Base-by-base conservation (phyloP, 2,329 filamentous ascomycete genomes). In the Corynespora cassiicola region DNA sequence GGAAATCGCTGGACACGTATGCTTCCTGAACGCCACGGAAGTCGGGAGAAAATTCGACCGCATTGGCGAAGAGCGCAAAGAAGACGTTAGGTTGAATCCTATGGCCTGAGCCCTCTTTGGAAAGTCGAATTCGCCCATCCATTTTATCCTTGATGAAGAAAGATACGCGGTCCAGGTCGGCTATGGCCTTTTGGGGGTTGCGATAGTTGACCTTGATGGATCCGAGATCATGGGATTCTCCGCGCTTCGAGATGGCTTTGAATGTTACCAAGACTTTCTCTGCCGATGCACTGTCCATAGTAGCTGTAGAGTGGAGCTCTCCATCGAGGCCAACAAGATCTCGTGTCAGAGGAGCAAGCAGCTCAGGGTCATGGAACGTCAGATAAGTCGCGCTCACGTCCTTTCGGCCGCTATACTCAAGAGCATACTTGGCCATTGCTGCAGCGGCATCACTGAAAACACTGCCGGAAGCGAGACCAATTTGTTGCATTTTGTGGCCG, bases 21-120 rank as follows among this genome's bases (percentile, higher is more conserved):
- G 39, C 37, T n/a, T 50, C 52, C 20, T 53, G 12, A 27, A 45
- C 7, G 35, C 25, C 14, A 43, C 44, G 26, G 39, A 50, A 62
- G 9, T 39, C 34, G 5, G 28, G 31, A 24, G 36, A 28, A 31
- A 51, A 56, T 30, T 49, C 39, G 25, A 61, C 51, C 1, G 46
- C 24, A 10, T 38, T 52, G 33, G 39, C 39, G 41, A 54, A 60
- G 17, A 60, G 37, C 18, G 41, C 50, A 38, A 57, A 63, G 30
- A 63, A 36, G 25, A 55, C 41, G 25, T 40, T 23, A n/a, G 35
- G 27, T 16, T 24, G 26, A 4, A 38, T 23, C 16, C 35, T 22
- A 16, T 38, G 35, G 15, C 35, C 35, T 4, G 11, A 8, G 11
- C 28, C 35, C n/a, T 38, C 24, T 16, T 36, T 36, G 23, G 24